phyloP scores from a whole-genome alignment of 164 flowering plant species.

The Akebia trifoliata region DNA sequence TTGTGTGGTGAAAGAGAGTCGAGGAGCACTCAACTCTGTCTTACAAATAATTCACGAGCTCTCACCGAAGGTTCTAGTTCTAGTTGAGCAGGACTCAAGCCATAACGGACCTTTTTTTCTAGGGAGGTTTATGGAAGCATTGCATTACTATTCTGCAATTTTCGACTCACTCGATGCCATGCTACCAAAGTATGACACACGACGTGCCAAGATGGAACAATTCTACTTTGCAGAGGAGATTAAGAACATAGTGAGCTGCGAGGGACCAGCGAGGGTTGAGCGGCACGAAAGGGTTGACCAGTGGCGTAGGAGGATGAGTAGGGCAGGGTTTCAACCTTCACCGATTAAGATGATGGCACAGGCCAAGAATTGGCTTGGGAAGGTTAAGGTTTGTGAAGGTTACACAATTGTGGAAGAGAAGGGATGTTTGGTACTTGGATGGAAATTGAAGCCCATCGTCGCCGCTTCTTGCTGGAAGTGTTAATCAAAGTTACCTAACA shows the following conservation, averaged over 20 bases:
- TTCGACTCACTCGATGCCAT: constrained; percentile 54
- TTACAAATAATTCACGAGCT: constrained; percentile 46
- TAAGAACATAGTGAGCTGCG: constrained; percentile 62
- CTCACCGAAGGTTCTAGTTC: constrained; percentile 34
- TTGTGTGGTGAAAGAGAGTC: constrained; percentile 59
- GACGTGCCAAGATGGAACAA: constrained; percentile 55
- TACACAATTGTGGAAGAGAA: constrained; percentile 59
- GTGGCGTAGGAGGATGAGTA: constrained; percentile 60
- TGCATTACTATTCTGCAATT: constrained; percentile 57
- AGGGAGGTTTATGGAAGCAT: constrained; percentile 61
- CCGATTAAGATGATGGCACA: constrained; percentile 44
- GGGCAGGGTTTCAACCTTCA: constrained; percentile 56
- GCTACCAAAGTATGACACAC: constrained; percentile 56
- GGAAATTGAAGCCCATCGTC: constrained; percentile 57
- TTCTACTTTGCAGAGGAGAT: constrained; percentile 66
- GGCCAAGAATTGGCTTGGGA: constrained; percentile 50
- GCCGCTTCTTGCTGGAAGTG: constrained; percentile 69
- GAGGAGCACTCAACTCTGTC: constrained; percentile 57
- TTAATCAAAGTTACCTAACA: constrained; percentile 19
- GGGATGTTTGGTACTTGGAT: constrained; percentile 62
- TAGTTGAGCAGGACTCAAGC: constrained; percentile 61
- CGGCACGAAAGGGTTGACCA: constrained; percentile 61
- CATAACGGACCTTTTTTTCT: constrained; percentile 64
- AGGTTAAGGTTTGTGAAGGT: constrained; percentile 36
- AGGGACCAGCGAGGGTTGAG: constrained; percentile 59